Base-by-base conservation (phyloP, 139 green algal species). In the Diplosphaera chodatii region DNA sequence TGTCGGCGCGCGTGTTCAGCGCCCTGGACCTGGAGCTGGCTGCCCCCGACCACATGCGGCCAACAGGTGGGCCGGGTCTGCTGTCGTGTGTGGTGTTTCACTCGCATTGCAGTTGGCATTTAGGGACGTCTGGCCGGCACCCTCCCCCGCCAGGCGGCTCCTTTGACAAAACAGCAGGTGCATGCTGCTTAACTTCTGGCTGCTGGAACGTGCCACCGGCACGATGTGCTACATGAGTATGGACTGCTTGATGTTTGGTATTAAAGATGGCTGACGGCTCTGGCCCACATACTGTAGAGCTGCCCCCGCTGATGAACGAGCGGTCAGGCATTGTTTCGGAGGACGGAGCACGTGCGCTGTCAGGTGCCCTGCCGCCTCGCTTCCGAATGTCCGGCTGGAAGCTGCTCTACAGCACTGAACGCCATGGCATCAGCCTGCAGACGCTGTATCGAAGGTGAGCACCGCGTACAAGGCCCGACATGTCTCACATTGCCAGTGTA, bases 381-480 rank as follows among this genome's bases (percentile, higher is more conserved):
- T 70, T 76, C 29, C 62, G 69, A 20, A 76, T 70, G 75, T 56
- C 63, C 63, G 63, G 75, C 1, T 90, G 84, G 84, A 40, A 66
- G 27, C 66, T 88, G 30, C 63, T 84, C 40, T 90, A 88, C 74
- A 82, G 78, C 78, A 89, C 82, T 23, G 63, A 62, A 0, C 65
- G 81, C 4, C 81, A 95, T 67, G 89, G 89, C 62, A 88, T 87
- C 80, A 85, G 70, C 59, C 77, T 95, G 5, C 72, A 85, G 15
- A 93, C 87, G 16, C 55, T 95, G 70, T 91, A 90, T 77, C 86
- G 89, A 27, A 22, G 63, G 27, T 40, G 34, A 72, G 75, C 22
- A 5, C 37, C 37, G 10, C 6, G 6, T 48, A 6, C 37, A 48
- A 6, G 37, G 6, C 10, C 10, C 8, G 10, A 6, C 37, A 48